Evolutionary conservation across 1,139 yeast species (phyloP).

Genomic region (Nakaseomyces glabratus): DNA sequence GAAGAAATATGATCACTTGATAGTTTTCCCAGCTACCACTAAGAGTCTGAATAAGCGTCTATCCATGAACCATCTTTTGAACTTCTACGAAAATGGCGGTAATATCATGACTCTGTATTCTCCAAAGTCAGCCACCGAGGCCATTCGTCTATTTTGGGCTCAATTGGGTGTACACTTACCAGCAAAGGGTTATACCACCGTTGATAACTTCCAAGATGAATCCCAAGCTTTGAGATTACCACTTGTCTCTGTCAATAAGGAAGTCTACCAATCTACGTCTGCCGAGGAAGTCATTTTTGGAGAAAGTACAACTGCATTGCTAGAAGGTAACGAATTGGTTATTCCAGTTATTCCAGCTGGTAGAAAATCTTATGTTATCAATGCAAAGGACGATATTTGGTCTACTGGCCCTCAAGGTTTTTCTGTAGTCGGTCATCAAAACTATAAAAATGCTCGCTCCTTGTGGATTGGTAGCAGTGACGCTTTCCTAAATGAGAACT

Average conservation of each 20-base stretch:
- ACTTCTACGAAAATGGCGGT: slow-evolving; percentile 59
- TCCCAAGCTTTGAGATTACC: slow-evolving; percentile 17
- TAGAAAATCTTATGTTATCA: slow-evolving; percentile 48
- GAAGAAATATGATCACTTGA: slow-evolving; percentile 43
- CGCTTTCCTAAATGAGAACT: slow-evolving; percentile 37
- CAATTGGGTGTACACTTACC: slow-evolving; percentile 81
- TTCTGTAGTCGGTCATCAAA: slow-evolving; percentile 75
- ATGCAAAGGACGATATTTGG: slow-evolving; percentile 52
- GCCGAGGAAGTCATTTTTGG: slow-evolving; percentile 26
- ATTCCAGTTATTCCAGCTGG: slow-evolving; percentile 68
- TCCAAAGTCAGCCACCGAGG: slow-evolving; percentile 56
- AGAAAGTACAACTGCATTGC: slow-evolving; percentile 44
- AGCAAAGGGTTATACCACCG: slow-evolving; percentile 58
- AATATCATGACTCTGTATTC: slow-evolving; percentile 57
- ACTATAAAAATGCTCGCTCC: slow-evolving; percentile 67
- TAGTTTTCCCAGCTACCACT: slow-evolving; percentile 44
- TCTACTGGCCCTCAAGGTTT: slow-evolving; percentile 75
- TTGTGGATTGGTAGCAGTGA: slow-evolving; percentile 69
- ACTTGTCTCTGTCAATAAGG: slow-evolving; percentile 15
- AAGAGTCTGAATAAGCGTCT: slow-evolving; percentile 38
- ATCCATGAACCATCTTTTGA: slow-evolving; percentile 37
- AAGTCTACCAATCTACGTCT: slow-evolving; percentile 17
- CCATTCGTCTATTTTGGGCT: slow-evolving; percentile 56
- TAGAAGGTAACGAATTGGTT: slow-evolving; percentile 52
- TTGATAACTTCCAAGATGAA: slow-evolving; percentile 52